Evolutionary conservation across 768 basidiomycete genomes (phyloP).

Genomic region (Boletus insuetus): DNA sequence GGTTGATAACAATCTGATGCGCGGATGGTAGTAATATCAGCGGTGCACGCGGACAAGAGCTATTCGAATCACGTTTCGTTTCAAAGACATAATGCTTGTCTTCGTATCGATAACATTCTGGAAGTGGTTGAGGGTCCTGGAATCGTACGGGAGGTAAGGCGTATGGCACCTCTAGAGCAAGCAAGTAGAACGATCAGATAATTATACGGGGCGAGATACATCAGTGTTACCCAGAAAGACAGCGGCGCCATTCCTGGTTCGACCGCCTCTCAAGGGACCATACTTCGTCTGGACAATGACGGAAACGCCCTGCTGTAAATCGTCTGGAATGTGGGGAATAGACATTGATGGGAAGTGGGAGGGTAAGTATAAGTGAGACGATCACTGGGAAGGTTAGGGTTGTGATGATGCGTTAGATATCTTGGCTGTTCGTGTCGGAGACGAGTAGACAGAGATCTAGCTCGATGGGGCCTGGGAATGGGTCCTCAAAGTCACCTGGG

Average conservation of each 20-base stretch:
- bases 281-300: conserved; percentile 46
- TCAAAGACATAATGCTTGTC: conserved; percentile 59
- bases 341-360: not conserved
- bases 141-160: conserved; percentile 66
- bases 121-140: conserved; percentile 57
- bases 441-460: no score
- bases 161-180: conserved; percentile 61
- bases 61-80: conserved; percentile 43
- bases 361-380: no score
- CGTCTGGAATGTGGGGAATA: conserved; percentile 11
- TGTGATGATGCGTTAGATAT: no score
- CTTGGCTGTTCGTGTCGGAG: no score
- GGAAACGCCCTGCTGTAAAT: not conserved
- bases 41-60: not conserved
- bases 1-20: conserved; percentile 58
- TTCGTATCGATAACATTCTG: conserved; percentile 53
- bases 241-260: conserved; percentile 56
- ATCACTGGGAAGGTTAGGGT: no score
- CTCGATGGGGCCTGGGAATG: not conserved
- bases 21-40: not conserved
- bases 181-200: not conserved
- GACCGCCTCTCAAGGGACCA: conserved; percentile 57
- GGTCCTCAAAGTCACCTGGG: no score
- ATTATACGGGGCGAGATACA: not conserved
- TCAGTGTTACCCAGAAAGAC: conserved; percentile 56